phyloP scores from a whole-genome alignment of 2,329 filamentous ascomycete genomes.

The Geosmithia morbida region DNA sequence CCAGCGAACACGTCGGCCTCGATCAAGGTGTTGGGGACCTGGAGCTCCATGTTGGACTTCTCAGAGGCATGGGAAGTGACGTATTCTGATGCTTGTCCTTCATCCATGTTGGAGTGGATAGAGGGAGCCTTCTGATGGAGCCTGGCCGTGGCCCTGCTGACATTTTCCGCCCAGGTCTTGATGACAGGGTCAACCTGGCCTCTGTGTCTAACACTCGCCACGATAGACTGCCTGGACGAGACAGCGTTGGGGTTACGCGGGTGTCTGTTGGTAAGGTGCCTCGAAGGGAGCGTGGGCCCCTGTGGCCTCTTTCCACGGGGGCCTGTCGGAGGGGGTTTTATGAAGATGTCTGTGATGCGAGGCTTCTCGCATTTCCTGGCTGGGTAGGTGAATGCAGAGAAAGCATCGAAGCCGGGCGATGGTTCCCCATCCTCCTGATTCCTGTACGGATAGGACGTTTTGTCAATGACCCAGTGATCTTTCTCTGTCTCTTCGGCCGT shows the following conservation, averaged over 20 bases:
- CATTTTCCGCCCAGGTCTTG: neutral
- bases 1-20: neutral
- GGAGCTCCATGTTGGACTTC: neutral
- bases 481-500: neutral
- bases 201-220: neutral
- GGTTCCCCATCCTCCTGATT: neutral
- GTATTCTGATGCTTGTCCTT: neutral
- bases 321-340: neutral
- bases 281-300: neutral
- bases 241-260: neutral
- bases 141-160: neutral
- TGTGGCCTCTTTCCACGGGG: neutral
- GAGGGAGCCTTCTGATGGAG: neutral
- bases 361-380: neutral
- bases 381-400: neutral
- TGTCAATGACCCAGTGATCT: neutral
- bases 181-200: neutral
- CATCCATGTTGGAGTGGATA: neutral
- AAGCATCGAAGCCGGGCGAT: neutral
- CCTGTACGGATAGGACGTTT: neutral
- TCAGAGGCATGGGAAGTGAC: neutral
- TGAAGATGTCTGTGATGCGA: neutral
- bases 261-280: neutral
- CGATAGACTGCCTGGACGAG: neutral
- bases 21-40: neutral